Evolutionary conservation across 306 rosid genomes (phyloP), one percentile per base, ranked within the genome.

Genomic region (Senna tora): DNA sequence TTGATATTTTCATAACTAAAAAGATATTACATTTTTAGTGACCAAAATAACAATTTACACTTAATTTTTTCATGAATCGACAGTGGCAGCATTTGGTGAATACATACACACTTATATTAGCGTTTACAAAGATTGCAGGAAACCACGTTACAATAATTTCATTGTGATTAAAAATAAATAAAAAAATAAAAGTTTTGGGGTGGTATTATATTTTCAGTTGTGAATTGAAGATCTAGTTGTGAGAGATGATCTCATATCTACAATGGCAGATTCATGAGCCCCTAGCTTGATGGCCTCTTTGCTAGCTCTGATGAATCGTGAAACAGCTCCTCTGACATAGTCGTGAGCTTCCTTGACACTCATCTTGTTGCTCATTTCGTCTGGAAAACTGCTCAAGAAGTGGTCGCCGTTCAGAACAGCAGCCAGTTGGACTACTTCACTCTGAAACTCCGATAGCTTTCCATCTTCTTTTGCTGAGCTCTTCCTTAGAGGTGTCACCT

Each of bases 201-300:
- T 58, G 7, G 2, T 17, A 1, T 14, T 2, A 58, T 58, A n/a
- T 9, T 36, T 17, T 38, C 67, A 88, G 53, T 85, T 85, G 75
- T 84, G 95, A 73, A 50, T 59, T 56, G 91, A 79, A 53, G 97
- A 77, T 81, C 99, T 91, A 39, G 99, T 95, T 33, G 99, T 89
- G 81, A 95, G 99, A 41, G 97, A 95, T 5, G 99, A 95, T 87
- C 99, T 91, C 99, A 91, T 95, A 79, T 95, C 97, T 34, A 95
- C 99, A 66, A 95, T 95, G 67, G 99, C 97, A 71, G 97, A 86
- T 28, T 86, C 81, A 57, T 86, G 87, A 4, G 97, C 99, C 54
- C 99, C 99, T 71, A 95, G 73, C 54, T 86, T 88, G 84, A 88
- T 82, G 61, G 99, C 99, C 80, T 89, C 97, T 84, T 89, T 89